Percentiles rank a stretch among this genome's conserved stretches.
Evolutionary conservation across 495 filamentous ascomycete species (phyloP).

Genomic region (Gamarada debralockiae): DNA sequence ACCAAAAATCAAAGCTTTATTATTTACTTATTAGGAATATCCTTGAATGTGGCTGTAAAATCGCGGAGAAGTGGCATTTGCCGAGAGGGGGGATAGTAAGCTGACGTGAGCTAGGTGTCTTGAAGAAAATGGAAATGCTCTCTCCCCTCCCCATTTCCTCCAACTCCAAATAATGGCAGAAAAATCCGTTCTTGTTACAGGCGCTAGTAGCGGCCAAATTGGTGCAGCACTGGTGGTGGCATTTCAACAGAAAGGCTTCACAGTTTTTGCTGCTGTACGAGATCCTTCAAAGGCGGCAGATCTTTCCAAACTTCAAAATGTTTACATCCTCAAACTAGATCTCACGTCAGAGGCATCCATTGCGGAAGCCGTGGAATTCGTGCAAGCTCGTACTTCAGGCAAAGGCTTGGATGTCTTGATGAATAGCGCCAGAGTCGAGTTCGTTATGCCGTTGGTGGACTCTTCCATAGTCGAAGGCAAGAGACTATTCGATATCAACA

Average conservation of each 20-base stretch:
- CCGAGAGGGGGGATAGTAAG: too few relatives aligned
- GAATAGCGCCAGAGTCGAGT: slow-evolving; percentile 46
- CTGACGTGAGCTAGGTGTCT: too few relatives aligned
- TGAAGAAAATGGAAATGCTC: too few relatives aligned
- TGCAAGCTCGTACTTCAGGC: slow-evolving; percentile 18
- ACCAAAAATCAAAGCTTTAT: too few relatives aligned
- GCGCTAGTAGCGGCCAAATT: slow-evolving; percentile 37
- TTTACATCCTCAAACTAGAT: slow-evolving; percentile 43
- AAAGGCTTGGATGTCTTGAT: slow-evolving; percentile 41
- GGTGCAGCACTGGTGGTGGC: slow-evolving; percentile 15
- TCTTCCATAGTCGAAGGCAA: slow-evolving; percentile 35
- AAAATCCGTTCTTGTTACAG: slow-evolving; percentile 34
- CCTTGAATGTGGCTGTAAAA: too few relatives aligned
- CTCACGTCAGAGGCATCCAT: slow-evolving; percentile 38
- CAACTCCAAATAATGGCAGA: not conserved
- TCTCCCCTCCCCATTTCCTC: not conserved
- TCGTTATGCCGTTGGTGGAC: slow-evolving; percentile 40
- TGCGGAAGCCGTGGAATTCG: slow-evolving; percentile 19
- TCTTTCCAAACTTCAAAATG: slow-evolving; percentile 26
- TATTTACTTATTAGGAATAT: too few relatives aligned
- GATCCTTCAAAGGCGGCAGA: slow-evolving; percentile 31
- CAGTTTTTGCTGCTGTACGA: slow-evolving; percentile 41
- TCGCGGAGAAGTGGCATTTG: too few relatives aligned
- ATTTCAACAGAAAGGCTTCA: slow-evolving; percentile 29
- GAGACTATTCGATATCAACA: slow-evolving; percentile 45